Base-by-base conservation (phyloP, 768 basidiomycete genomes). In the Clitopilus hobsonii region DNA sequence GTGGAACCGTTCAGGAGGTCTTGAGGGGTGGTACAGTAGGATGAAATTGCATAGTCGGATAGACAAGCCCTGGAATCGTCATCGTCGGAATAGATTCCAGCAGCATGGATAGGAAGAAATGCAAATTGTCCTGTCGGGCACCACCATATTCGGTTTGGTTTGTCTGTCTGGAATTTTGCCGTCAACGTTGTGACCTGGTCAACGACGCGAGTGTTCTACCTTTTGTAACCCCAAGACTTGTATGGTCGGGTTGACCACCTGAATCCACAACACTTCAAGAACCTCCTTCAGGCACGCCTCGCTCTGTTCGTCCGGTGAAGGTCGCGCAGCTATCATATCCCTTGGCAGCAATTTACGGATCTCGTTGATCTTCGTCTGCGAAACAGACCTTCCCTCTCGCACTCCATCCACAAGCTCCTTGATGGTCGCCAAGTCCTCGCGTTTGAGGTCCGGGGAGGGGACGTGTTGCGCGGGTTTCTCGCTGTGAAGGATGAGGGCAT, bases 61-160 rank as follows among this genome's bases (percentile, higher is more conserved):
- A 23, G 25, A 52, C 32, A 16, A 26, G 51, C 22, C n/a, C 51
- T 14, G 29, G 22, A 26, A 14, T 13, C 29, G 47, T 28, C 14
- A 49, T 48, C 11, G 10, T 36, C 32, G 32, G 32, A 36, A 48
- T 38, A 18, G 25, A 56, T 45, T 5, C 59, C 61, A 27, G 59
- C 61, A 2, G 63, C 59, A 38, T 60, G 63, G 22, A 64, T 51
- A 5, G 61, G 60, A 22, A 64, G 58, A 49, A 58, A 62, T 1
- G 57, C 27, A 49, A 64, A 52, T 20, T 53, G 54, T 6, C 59
- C 59, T 18, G 57, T 58, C 13, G 51, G 52, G 48, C 61, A 60
- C 59, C 61, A 62, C 53, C 61, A 55, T 26, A 63, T 54, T 13
- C 55, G 10, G 16, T 14, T 26, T 45, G 47, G 55, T 20, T 38